Evolutionary conservation across 371 early-diverging fungal species (phyloP), one percentile per base, ranked within the genome.

Genomic region (Funneliformis caledonium): DNA sequence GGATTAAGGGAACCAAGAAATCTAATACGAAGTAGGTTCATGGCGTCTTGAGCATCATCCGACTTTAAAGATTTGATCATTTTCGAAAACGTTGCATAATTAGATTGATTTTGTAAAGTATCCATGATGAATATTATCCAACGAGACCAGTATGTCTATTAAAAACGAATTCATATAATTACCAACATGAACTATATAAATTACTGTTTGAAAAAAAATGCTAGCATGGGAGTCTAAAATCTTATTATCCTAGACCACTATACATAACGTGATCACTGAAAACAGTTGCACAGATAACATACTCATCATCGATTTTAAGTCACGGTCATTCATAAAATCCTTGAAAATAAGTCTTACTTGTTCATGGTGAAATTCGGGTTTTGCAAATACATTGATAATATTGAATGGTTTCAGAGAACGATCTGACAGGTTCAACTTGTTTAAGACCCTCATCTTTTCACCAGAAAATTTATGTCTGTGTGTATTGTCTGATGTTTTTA

Each of bases 101-200:
- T 43, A 16, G 69, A 69, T 69, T 42, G 16, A 45, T 37, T 33
- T 45, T 69, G 45, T n/a, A 69, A 42, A 69, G 45, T n/a, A 33
- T 69, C 69, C 42, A 69, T 19, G 8, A 14, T 69, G 16, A 19
- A 69, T 69, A 69, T 19, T 69, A 12, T 16, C 31, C 9, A 43
- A 68, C 42, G 1, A 69, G 69, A 43, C 69, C 69, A 69, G 45
- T 7, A 45, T 69, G 45, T 69, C 43, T 69, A 37, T 69, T 69
- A 12, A 33, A 69, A 43, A 69, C 1, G 19, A 69, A 69, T 69
- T 33, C 1, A 69, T 7, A 62, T 26, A 62, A n/a, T 62, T 26
- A 62, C 52, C 52, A 31, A 2, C 22, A 2, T 61, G 6, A 61
- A 1, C 33, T 68, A 45, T 19, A 10, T 26, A 10, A 0, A 26